Percentiles rank a stretch among this genome's conserved stretches.
phyloP scores from a whole-genome alignment of 371 early-diverging fungal genomes.

The Actinomortierella ambigua region DNA sequence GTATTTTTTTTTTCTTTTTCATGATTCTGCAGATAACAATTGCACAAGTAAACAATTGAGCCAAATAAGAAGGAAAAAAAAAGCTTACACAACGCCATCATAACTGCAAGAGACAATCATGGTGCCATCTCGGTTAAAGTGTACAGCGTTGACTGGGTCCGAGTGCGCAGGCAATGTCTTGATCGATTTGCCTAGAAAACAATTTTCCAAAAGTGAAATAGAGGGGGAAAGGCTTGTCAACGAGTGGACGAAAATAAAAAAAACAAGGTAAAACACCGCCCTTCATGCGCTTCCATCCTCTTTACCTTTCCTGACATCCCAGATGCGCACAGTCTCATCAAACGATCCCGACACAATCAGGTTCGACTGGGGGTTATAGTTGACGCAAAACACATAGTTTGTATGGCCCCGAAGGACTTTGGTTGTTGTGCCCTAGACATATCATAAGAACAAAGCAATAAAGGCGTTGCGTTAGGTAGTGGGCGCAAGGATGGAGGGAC shows the following conservation, averaged over 20 bases:
- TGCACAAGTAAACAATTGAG: background rate
- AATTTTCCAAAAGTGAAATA: constrained; percentile 7
- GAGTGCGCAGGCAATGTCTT: constrained; percentile 93
- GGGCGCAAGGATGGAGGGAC: too few species aligned
- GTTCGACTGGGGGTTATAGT: constrained; percentile 93
- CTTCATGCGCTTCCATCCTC: background rate
- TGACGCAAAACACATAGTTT: constrained; percentile 96
- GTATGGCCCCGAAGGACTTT: constrained; percentile 91
- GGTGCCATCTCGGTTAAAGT: constrained; percentile 96
- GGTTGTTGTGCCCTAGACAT: constrained; percentile 66
- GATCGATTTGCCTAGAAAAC: constrained; percentile 76
- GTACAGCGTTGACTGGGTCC: constrained; percentile 95
- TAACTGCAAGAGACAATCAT: constrained; percentile 94
- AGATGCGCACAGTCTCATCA: constrained; percentile 96
- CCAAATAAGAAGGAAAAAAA: constrained; percentile 1
- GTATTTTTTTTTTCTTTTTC: too few species aligned
- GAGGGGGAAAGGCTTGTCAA: background rate
- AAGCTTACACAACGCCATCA: constrained; percentile 90
- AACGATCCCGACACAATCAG: constrained; percentile 97
- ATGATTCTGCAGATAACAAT: background rate
- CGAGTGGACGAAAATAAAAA: background rate
- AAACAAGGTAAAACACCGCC: background rate
- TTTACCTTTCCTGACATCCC: constrained; percentile 92
- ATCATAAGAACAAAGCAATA: constrained; percentile 9
- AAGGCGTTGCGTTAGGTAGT: too few species aligned